Percentiles rank a stretch among this genome's conserved stretches.
Evolutionary conservation across 1,284 basidiomycete genomes (phyloP).

Genomic region (Moesziomyces parantarcticus): DNA sequence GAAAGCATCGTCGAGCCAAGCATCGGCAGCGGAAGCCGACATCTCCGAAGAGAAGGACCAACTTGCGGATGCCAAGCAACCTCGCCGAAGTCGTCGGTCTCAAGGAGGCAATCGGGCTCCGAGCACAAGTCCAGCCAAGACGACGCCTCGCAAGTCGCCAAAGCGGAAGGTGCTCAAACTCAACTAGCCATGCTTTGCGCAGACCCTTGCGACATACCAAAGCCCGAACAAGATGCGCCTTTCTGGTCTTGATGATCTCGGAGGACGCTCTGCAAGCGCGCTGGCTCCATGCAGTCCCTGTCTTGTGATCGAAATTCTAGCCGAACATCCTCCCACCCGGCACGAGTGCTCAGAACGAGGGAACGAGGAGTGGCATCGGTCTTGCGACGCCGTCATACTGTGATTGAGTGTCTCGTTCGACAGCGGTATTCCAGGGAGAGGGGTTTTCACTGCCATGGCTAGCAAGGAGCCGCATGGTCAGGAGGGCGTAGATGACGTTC

Average conservation of each 20-base stretch:
- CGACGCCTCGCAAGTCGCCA: conserved; percentile 23
- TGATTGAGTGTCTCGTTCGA: not conserved
- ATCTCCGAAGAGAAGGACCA: conserved; percentile 8
- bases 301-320: not conserved
- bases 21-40: conserved; percentile 3
- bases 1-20: not conserved
- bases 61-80: conserved; percentile 11
- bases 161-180: conserved; percentile 41
- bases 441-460: not conserved
- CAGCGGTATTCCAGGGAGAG: not conserved
- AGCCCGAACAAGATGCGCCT: not conserved
- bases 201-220: not conserved
- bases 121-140: conserved; percentile 20
- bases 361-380: not conserved
- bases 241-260: not conserved
- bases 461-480: not conserved
- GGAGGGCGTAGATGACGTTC: not conserved
- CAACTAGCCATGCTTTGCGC: conserved; percentile 9
- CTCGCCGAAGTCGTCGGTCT: conserved; percentile 38
- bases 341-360: not conserved
- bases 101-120: conserved; percentile 11
- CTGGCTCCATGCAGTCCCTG: not conserved
- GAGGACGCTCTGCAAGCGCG: too few relatives aligned
- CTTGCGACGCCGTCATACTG: not conserved
- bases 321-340: not conserved